These are phyloP conservation scores for Geosmithia morbida DNA, from an alignment of 2,329 filamentous ascomycete species.

Conservation along the genomic window DNA sequence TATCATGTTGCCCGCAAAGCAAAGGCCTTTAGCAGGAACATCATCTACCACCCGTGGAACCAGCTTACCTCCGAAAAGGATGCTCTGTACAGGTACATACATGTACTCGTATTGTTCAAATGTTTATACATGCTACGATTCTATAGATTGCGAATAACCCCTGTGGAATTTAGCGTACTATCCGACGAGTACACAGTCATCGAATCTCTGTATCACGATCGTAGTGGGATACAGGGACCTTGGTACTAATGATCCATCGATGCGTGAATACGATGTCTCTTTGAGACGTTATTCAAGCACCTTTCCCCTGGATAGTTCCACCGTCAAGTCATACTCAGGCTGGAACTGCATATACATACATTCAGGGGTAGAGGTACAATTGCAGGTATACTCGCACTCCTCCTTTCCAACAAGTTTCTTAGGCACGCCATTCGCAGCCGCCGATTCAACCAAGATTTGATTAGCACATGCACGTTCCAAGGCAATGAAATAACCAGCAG, in stretches of 20 bases:
- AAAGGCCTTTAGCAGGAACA: slow-evolving; percentile 21
- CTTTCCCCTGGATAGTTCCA: slow-evolving; percentile 2
- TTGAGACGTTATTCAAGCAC: not conserved
- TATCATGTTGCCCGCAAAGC: slow-evolving; percentile 23
- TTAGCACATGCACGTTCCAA: slow-evolving; percentile 50
- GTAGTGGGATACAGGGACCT: too few species aligned
- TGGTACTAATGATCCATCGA: too few species aligned
- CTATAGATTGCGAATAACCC: too few species aligned
- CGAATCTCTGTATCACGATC: too few species aligned
- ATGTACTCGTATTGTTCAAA: too few species aligned
- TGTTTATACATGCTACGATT: too few species aligned
- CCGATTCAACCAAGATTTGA: slow-evolving; percentile 13
- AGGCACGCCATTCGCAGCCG: slow-evolving; percentile 6
- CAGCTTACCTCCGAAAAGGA: slow-evolving; percentile 17
- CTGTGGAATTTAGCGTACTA: too few species aligned
- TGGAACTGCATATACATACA: slow-evolving; percentile 20
- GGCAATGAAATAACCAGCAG: slow-evolving; percentile 52
- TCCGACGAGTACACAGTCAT: too few species aligned
- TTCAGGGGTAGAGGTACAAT: slow-evolving; percentile 9
- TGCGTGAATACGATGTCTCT: too few species aligned
- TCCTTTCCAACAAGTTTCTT: slow-evolving; percentile 25
- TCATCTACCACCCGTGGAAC: slow-evolving; percentile 23
- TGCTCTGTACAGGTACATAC: too few species aligned
- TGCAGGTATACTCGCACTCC: slow-evolving; percentile 21
- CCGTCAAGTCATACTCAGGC: slow-evolving; percentile 14